Evolutionary conservation across 2,329 filamentous ascomycete genomes (phyloP).

Genomic region (Colletotrichum lentis): DNA sequence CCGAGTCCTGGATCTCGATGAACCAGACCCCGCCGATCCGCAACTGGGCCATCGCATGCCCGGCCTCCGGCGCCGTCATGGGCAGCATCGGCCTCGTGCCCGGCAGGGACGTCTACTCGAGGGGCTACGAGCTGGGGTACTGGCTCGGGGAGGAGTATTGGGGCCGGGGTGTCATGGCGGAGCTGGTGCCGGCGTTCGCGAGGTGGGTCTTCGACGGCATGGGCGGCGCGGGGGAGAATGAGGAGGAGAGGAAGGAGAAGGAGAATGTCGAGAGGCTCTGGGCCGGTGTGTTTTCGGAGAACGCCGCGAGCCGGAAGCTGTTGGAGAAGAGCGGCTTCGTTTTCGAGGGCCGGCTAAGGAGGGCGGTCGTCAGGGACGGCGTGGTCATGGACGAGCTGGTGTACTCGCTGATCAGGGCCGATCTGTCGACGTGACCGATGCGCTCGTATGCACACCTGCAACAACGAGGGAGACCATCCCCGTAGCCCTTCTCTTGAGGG

Average conservation of each 20-base stretch:
- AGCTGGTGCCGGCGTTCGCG: constrained; percentile 50
- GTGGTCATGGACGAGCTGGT: constrained; percentile 49
- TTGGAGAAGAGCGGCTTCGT: constrained; percentile 54
- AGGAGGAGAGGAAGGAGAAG: constrained; percentile 39
- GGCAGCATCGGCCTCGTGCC: constrained; percentile 55
- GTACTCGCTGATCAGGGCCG: constrained; percentile 51
- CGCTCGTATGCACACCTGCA: too few relatives aligned
- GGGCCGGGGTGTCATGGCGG: constrained; percentile 56
- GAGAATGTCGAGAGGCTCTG: constrained; percentile 53
- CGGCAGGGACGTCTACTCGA: constrained; percentile 51
- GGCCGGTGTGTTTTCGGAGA: constrained; percentile 49
- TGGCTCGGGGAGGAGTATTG: constrained; percentile 54
- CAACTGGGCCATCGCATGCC: constrained; percentile 27
- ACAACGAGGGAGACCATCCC: too few relatives aligned
- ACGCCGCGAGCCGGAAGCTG: constrained; percentile 53
- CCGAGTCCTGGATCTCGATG: constrained; percentile 49
- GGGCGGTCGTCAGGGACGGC: constrained; percentile 54
- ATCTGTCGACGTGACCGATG: constrained; percentile 33
- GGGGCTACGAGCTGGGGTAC: constrained; percentile 60
- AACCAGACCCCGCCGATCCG: constrained; percentile 13
- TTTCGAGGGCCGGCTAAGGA: constrained; percentile 54
- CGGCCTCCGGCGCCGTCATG: constrained; percentile 37
- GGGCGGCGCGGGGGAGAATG: constrained; percentile 40
- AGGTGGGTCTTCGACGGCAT: constrained; percentile 56
- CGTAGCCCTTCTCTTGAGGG: too few relatives aligned